A percentile compares a stretch with the other conserved stretches of the same genome.
Evolutionary conservation across 768 basidiomycete species (phyloP).

Genomic region (Mycena epipterygia): DNA sequence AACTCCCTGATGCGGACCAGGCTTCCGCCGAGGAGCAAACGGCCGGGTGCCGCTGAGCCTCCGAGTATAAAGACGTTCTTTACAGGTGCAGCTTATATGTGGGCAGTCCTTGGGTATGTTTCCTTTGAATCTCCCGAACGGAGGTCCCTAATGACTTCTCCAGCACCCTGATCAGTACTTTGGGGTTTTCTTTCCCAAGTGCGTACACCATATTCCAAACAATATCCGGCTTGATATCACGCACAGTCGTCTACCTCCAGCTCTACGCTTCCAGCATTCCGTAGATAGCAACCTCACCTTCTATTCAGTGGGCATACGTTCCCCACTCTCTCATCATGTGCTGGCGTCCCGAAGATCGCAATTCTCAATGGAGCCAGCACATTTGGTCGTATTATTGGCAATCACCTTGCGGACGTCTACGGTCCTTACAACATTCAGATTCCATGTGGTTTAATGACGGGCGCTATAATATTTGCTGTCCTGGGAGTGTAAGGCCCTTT

Average conservation of each 20-base stretch:
- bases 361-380: conserved; percentile 16
- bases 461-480: conserved; percentile 1
- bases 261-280: conserved; percentile 25
- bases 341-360: neutral
- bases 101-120: conserved; percentile 19
- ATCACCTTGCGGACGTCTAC: conserved; percentile 2
- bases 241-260: conserved; percentile 25
- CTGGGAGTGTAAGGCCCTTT: conserved; percentile 1
- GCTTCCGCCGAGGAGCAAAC: conserved; percentile 20
- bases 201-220: neutral
- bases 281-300: conserved; percentile 16
- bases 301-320: conserved; percentile 21
- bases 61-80: conserved; percentile 28
- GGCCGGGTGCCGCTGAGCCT: neutral
- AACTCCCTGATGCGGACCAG: conserved; percentile 30
- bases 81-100: conserved; percentile 18
- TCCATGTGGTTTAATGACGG: conserved; percentile 14
- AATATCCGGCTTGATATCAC: neutral
- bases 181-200: conserved; percentile 27
- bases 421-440: conserved; percentile 17
- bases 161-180: conserved; percentile 15
- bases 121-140: neutral
- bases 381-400: conserved; percentile 7
- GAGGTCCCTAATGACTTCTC: neutral
- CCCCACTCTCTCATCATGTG: no score